A percentile compares a stretch with the other conserved stretches of the same genome.
phyloP scores from a whole-genome alignment of 2,329 filamentous ascomycete species.

The Byssochlamys sp. region DNA sequence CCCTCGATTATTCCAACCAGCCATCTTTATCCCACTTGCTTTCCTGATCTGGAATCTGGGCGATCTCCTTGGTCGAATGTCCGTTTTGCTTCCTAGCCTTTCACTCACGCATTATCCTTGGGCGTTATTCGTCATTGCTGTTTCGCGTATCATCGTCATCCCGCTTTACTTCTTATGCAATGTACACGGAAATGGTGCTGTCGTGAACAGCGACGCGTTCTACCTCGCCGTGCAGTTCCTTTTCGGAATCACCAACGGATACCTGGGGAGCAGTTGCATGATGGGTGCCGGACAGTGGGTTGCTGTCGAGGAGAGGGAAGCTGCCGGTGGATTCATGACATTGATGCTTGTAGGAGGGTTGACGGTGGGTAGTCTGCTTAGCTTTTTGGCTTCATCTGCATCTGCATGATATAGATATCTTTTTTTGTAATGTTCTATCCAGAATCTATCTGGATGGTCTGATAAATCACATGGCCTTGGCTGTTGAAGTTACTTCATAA shows the following conservation, averaged over 20 bases:
- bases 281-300: slow-evolving; percentile 80
- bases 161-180: slow-evolving; percentile 89
- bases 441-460: no score
- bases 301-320: slow-evolving; percentile 70
- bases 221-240: slow-evolving; percentile 77
- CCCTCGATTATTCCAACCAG: slow-evolving; percentile 53
- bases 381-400: slow-evolving; percentile 58
- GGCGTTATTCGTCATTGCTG: slow-evolving; percentile 56
- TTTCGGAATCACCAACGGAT: slow-evolving; percentile 81
- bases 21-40: slow-evolving; percentile 76
- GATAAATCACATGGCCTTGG: no score
- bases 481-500: no score
- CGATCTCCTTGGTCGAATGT: slow-evolving; percentile 67
- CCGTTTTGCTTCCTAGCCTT: slow-evolving; percentile 51
- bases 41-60: slow-evolving; percentile 92
- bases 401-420: slow-evolving; percentile 9
- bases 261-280: slow-evolving; percentile 79
- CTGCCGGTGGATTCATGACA: slow-evolving; percentile 88
- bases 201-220: slow-evolving; percentile 71
- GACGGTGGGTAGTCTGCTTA: slow-evolving; percentile 75
- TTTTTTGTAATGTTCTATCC: no score
- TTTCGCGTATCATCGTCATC: slow-evolving; percentile 60
- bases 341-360: slow-evolving; percentile 77
- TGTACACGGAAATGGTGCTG: slow-evolving; percentile 63
- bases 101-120: slow-evolving; percentile 53